Base-by-base conservation (phyloP, 306 rosid genomes). In the Vicia villosa region DNA sequence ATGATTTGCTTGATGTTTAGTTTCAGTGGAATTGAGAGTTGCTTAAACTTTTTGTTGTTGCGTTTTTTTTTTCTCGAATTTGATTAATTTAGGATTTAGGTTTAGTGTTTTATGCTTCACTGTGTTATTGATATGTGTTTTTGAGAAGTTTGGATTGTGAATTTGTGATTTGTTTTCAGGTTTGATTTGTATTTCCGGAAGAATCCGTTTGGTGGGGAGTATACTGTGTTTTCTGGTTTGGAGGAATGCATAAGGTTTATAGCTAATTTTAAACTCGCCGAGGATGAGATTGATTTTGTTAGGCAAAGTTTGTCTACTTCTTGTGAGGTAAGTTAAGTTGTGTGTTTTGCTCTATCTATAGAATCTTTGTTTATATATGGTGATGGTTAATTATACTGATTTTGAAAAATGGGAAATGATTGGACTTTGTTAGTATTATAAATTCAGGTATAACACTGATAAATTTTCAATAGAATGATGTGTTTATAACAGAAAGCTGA, bases 131-230 rank as follows among this genome's bases (percentile, higher is more conserved):
- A 17, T 65, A 1, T 79, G 65, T 66, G 64, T 43, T 69, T 61
- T 26, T 79, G 56, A 74, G 69, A 65, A 69, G 70, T 45, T 76
- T 79, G 24, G 52, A 3, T 54, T 55, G 61, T 55, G 63, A 26
- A 56, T 56, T 60, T 46, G 30, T 76, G 16, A 16, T 55, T 77
- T 83, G 67, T 5, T 82, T 67, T 71, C 96, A 95, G 99, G 87
- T 95, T 95, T 51, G 99, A 95, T 86, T 83, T 95, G 78, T 95
- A 89, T 83, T 95, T 89, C 76, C 95, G 99, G 78, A 95, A 72
- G 89, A 95, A 86, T 81, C 99, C 99, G 9, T 95, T 95, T 69
- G 96, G 99, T 47, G 99, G 99, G 52, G 99, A 95, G 82, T 95
- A 84, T 82, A 95, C 99, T 5, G 78, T 95, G 47, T 95, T 91